Base-by-base conservation (phyloP, 2,329 filamentous ascomycete species). In the Penicillium sp. region DNA sequence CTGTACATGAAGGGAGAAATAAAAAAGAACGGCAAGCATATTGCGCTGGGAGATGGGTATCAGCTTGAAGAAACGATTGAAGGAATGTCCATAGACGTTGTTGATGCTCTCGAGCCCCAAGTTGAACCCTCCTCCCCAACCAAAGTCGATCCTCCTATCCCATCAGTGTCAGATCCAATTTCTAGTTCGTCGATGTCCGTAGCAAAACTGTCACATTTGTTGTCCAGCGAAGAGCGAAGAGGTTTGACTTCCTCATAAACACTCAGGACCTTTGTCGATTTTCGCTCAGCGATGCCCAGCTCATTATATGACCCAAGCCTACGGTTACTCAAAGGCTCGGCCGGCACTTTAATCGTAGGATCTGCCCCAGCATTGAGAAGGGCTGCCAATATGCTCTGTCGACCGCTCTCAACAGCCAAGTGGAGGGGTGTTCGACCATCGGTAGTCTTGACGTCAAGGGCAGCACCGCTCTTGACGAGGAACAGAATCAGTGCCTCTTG, bases 281-380 rank as follows among this genome's bases (percentile, higher is more conserved):
- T 46, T 11, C 24, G 43, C 19, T 24, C 13, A 2, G 22, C 4
- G 43, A 7, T 6, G 43, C 14, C 60, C 4, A 11, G n/a, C 2
- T 50, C 50, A 19, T 41, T 49, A 1, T 36, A 40, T 2, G 52
- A 11, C 6, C 10, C 24, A n/a, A 31, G 47, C 9, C 39, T 44
- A 1, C 40, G 13, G 13, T 52, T 37, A 11, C 3, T 27, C 6
- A 16, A 16, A 13, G 33, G 49, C 22, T 59, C 61, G 7, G 57
- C 58, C 0, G 66, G 64, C 1, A 56, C 54, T 24, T 70, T 55
- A 1, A 70, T 50, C 14, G 60, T 58, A 2, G 52, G 6, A 55
- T 74, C 72, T 0, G 71, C 70, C 1, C 71, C 70, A 0, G 69
- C 62, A 19, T 66, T 65, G 0, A 71, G 50, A 0, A 74, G 19